Evolutionary conservation across 1,284 basidiomycete species (phyloP), one percentile per base, ranked within the genome.

Genomic region (Coniferiporia sulphurascens): DNA sequence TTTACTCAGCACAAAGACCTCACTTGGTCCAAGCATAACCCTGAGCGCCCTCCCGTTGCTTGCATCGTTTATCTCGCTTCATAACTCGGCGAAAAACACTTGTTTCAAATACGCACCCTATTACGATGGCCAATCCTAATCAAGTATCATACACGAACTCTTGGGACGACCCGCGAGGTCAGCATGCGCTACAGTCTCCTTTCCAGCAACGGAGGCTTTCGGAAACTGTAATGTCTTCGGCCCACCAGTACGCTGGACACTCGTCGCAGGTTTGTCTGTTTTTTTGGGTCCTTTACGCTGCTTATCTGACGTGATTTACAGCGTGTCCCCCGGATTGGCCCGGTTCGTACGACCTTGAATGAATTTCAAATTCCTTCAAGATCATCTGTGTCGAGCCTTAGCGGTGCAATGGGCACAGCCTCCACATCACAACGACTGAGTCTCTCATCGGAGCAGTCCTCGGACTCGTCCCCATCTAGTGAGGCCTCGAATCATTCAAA

Each of bases 381-480:
- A 51, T 51, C 56, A 43, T 56, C 60, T 27, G 52, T 55, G 15
- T 58, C 56, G 19, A 58, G 52, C 41, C 48, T 62, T 7, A 58
- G 60, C 60, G 48, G 48, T 51, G 56, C 51, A 38, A 62, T 62
- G 56, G 51, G 52, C 51, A 55, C 60, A 57, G 49, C 56, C 38
- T 55, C 56, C 21, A 45, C 56, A 19, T 58, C 56, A n/a, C 54
- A 35, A 49, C 54, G 55, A 50, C 45, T 32, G 41, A 62, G 48
- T n/a, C 34, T n/a, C 43, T 53, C 52, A 36, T 53, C 59, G 49
- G 55, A 56, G 43, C 59, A 57, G 27, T 62, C 60, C 48, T 50
- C 60, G n/a, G 53, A 49, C 27, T 58, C 56, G 38, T 62, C 60
- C 49, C 60, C 60, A 55, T 62, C 60, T 19, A 62, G 60, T 55